Evolutionary conservation across 1,284 basidiomycete genomes (phyloP), one percentile per base, ranked within the genome.

Genomic region (Tylopilus orsonianus): DNA sequence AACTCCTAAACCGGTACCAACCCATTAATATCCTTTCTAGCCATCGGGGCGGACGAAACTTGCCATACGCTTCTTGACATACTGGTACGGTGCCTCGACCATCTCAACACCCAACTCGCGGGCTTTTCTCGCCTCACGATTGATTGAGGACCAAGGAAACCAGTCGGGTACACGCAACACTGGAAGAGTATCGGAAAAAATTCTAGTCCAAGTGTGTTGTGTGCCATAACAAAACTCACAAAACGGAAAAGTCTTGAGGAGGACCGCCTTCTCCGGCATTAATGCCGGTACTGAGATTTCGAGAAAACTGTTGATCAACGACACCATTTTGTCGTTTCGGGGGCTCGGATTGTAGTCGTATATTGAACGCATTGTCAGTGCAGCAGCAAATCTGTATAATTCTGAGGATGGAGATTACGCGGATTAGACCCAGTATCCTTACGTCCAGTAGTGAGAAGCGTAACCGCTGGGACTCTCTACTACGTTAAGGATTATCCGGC

Each of bases 311-410:
- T 60, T 32, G 8, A 63, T 52, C 8, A 45, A 44, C 1, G 53
- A 51, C 10, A 66, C 44, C 27, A 65, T 53, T 2, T 27, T 40
- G 19, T 63, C 64, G n/a, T 52, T 40, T 8, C 6, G 40, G 12
- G 53, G 56, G 2, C 26, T 57, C 19, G 61, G 63, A n/a, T 63
- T 56, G 18, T 62, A 62, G 41, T 56, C 59, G 33, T 62, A 62
- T 23, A 59, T 7, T 8, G 57, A 44, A 24, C 35, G 41, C 57
- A 62, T 60, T 1, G 52, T 38, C 13, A 56, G 38, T 2, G 51
- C 43, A 3, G 50, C 49, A 10, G 57, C n/a, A 33, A 62, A 65
- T 10, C 60, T 57, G 20, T 24, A 24, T 2, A 22, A 22, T 3
- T 4, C 5, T 43, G 1, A 47, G 38, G 19, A 36, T 23, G 18